A percentile compares a stretch with the other conserved stretches of the same genome.
These are phyloP conservation scores for Endotrypanum monterogeii DNA, from an alignment of 208 protist genomes.

Conservation along the genomic window DNA sequence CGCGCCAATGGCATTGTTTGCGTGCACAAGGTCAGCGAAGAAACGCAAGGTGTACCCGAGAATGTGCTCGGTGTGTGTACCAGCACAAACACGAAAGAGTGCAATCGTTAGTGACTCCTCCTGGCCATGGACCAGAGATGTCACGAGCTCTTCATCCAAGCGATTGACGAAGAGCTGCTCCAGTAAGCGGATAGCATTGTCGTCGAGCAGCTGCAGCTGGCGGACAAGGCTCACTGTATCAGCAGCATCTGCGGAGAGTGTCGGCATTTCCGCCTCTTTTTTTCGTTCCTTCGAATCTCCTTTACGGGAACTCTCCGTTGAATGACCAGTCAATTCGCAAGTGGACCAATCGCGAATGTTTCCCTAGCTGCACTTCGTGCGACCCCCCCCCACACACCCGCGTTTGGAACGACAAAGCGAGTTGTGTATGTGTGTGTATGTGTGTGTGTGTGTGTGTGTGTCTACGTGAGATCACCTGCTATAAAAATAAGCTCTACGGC, in stretches of 20 bases:
- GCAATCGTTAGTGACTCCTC: conserved; percentile 55
- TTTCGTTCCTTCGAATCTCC: not conserved
- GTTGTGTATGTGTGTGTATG: not conserved
- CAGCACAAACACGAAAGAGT: conserved; percentile 55
- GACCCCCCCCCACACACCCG: not conserved
- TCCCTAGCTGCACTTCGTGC: not conserved
- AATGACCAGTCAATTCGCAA: no score
- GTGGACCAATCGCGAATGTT: no score
- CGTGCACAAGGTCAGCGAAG: conserved; percentile 71
- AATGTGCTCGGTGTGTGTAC: conserved; percentile 44
- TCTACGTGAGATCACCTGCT: not conserved
- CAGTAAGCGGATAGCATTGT: conserved; percentile 53
- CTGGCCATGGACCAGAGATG: conserved; percentile 56
- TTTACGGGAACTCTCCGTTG: no score
- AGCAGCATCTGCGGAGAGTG: conserved; percentile 61
- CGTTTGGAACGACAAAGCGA: not conserved
- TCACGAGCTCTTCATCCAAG: conserved; percentile 52
- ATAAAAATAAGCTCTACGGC: no score
- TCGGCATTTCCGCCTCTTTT: conserved; percentile 48
- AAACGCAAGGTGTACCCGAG: conserved; percentile 80
- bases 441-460: conserved; percentile 1
- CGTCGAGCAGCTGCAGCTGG: conserved; percentile 67
- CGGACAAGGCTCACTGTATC: conserved; percentile 70
- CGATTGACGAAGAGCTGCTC: conserved; percentile 83
- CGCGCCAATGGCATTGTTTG: conserved; percentile 40